These are phyloP conservation scores for Pestalotiopsis sp. DNA, from an alignment of 2,329 filamentous ascomycete species.

Conservation along the genomic window DNA sequence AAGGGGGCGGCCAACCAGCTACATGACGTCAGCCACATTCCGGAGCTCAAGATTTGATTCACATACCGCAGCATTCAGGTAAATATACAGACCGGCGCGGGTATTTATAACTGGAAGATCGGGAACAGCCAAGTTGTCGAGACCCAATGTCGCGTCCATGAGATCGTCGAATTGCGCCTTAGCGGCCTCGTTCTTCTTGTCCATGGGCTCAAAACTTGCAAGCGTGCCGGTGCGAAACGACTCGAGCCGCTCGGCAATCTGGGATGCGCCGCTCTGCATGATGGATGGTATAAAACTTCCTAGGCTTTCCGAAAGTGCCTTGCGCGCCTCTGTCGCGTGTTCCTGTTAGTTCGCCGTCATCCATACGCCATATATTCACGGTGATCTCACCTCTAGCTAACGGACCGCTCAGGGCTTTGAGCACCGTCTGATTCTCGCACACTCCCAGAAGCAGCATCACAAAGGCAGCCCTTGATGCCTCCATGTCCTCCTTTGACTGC, in stretches of 20 bases:
- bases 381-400: slow-evolving; percentile 51
- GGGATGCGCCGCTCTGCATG: slow-evolving; percentile 53
- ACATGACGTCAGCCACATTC: background rate
- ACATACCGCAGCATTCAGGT: slow-evolving; percentile 77
- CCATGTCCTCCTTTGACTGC: slow-evolving; percentile 57
- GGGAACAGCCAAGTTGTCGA: slow-evolving; percentile 55
- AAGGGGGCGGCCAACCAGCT: slow-evolving; percentile 81
- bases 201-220: slow-evolving; percentile 53
- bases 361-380: background rate
- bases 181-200: slow-evolving; percentile 52
- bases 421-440: slow-evolving; percentile 59
- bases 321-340: slow-evolving; percentile 43
- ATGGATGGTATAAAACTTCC: slow-evolving; percentile 57
- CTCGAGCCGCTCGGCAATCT: slow-evolving; percentile 56
- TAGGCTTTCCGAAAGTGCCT: slow-evolving; percentile 51
- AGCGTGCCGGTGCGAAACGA: slow-evolving; percentile 60
- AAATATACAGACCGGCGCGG: slow-evolving; percentile 81
- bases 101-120: slow-evolving; percentile 76
- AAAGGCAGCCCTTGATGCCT: slow-evolving; percentile 62
- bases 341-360: slow-evolving; percentile 7
- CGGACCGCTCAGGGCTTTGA: slow-evolving; percentile 54
- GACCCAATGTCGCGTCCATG: slow-evolving; percentile 56
- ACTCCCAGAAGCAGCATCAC: slow-evolving; percentile 64
- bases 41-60: slow-evolving; percentile 19
- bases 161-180: slow-evolving; percentile 58